These are phyloP conservation scores for Gaeumannomyces tritici DNA, from an alignment of 2,329 filamentous ascomycete species.

Conservation along the genomic window DNA sequence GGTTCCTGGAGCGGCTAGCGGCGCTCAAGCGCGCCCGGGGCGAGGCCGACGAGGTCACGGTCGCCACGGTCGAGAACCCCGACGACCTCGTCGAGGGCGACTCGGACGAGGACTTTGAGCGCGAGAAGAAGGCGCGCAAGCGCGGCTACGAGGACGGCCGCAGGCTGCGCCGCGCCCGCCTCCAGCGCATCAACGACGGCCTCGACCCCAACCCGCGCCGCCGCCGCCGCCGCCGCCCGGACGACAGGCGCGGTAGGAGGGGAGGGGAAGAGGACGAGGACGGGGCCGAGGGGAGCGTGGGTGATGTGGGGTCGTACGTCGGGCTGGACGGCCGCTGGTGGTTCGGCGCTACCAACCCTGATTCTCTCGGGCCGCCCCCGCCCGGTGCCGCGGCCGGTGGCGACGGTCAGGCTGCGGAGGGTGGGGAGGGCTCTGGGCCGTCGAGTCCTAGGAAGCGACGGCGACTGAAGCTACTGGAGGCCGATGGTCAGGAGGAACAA, in stretches of 20 bases:
- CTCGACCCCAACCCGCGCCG: not conserved
- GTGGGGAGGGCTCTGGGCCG: too few relatives aligned
- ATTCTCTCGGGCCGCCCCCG: not conserved
- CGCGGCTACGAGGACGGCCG: not conserved
- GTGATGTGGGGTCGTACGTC: not conserved
- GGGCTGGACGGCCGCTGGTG: not conserved
- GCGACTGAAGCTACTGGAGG: not conserved
- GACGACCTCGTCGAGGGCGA: conserved; percentile 7
- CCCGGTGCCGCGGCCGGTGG: too few relatives aligned
- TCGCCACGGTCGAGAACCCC: conserved; percentile 10
- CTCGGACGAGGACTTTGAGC: conserved; percentile 2
- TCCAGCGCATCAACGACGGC: not conserved
- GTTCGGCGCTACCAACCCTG: not conserved
- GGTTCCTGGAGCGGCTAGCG: conserved; percentile 14
- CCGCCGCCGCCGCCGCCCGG: too few relatives aligned
- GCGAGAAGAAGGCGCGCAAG: conserved; percentile 4
- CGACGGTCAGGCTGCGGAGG: not conserved
- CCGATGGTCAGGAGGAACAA: not conserved
- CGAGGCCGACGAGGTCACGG: conserved; percentile 13
- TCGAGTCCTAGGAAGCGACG: not conserved
- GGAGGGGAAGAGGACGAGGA: not conserved
- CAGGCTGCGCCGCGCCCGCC: not conserved
- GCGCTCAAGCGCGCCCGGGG: conserved; percentile 11
- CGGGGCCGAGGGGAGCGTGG: not conserved
- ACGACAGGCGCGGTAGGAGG: conserved; percentile 1